These are phyloP conservation scores for Neurospora tetraspora DNA, from an alignment of 495 filamentous ascomycete species.

Conservation along the genomic window DNA sequence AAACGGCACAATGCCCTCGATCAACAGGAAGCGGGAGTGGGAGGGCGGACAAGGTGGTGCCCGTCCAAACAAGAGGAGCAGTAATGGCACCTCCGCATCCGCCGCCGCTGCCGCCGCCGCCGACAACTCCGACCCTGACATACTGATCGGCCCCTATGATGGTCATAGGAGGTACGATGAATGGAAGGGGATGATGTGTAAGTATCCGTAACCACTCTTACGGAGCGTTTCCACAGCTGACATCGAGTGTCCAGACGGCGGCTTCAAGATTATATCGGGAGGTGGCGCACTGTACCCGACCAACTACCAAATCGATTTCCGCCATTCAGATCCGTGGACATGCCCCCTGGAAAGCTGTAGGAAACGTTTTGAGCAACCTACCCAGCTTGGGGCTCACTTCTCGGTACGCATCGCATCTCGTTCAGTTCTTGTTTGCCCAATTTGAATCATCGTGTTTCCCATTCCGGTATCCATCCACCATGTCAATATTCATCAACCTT, in stretches of 20 bases:
- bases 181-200: conserved; percentile 9
- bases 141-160: conserved; percentile 1
- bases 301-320: conserved; percentile 6
- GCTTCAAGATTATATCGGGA: conserved; percentile 1
- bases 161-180: conserved; percentile 5
- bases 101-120: not conserved
- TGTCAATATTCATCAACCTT: not conserved
- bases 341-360: conserved; percentile 13
- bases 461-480: not conserved
- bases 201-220: not conserved
- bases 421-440: not conserved
- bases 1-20: not conserved
- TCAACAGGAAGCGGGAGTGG: not conserved
- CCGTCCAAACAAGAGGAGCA: not conserved
- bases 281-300: conserved; percentile 11
- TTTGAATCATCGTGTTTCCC: not conserved
- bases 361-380: conserved; percentile 1
- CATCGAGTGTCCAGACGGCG: not conserved
- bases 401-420: not conserved
- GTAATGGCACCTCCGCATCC: not conserved
- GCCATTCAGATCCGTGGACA: conserved; percentile 8
- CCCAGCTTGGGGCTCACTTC: conserved; percentile 13
- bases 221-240: not conserved
- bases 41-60: not conserved
- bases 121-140: not conserved